Evolutionary conservation across 176 grass and related monocot species (phyloP).

Genomic region (Eleusine coracana): DNA sequence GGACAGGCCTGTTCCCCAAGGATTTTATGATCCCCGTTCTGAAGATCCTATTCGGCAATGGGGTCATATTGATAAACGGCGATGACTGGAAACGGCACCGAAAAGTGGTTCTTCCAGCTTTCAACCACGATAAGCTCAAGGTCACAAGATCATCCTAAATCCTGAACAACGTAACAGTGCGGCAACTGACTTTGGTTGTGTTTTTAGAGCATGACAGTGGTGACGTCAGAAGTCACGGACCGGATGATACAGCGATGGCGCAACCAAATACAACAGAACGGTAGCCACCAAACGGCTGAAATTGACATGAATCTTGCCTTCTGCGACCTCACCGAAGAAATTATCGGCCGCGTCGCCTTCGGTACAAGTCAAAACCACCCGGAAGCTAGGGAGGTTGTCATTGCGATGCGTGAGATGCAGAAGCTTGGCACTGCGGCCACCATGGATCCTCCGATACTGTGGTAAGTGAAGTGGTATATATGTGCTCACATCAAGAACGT

Average conservation of each 20-base stretch:
- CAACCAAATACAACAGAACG: not conserved
- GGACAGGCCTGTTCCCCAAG: constrained; percentile 47
- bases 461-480: not conserved
- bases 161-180: not conserved
- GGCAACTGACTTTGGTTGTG: not conserved
- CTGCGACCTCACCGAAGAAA: constrained; percentile 46
- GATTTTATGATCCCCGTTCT: constrained; percentile 35
- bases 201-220: constrained; percentile 26
- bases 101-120: constrained; percentile 51
- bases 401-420: constrained; percentile 25
- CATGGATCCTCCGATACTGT: constrained; percentile 35
- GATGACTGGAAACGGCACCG: constrained; percentile 59
- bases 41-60: constrained; percentile 38
- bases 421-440: constrained; percentile 27
- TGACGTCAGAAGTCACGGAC: constrained; percentile 35
- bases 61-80: constrained; percentile 38
- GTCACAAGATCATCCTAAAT: not conserved
- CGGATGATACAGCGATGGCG: constrained; percentile 23
- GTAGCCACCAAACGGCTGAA: constrained; percentile 11
- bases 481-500: no score
- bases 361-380: constrained; percentile 16
- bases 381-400: constrained; percentile 34
- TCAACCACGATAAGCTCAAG: constrained; percentile 67
- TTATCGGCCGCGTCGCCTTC: constrained; percentile 46
- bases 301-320: constrained; percentile 45